Base-by-base conservation (phyloP, 306 rosid species). In the Rubus parviflorus region DNA sequence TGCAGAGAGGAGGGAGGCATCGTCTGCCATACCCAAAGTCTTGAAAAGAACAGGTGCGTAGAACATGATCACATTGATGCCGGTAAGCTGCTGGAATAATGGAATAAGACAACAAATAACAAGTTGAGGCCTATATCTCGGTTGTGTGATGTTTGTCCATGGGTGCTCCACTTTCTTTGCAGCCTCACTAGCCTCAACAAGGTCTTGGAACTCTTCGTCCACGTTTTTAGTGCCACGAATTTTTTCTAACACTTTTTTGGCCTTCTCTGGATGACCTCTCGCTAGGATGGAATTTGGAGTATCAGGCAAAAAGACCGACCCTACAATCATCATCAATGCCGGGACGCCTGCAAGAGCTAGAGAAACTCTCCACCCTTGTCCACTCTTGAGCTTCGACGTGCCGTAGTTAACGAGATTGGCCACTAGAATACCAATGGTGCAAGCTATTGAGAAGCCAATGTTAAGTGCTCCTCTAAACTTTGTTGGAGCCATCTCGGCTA, bases 401-500 rank as follows among this genome's bases (percentile, higher is more conserved):
- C 25, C 30, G 10, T 54, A 54, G 61, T 54, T 54, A n/a, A 54
- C 61, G 6, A 54, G 30, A 54, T 54, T 54, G 12, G 61, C 61
- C 25, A n/a, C 25, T 54, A 54, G 61, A 19, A 54, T 54, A 54
- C 61, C 61, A 7, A 54, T 54, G 23, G 61, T 54, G 25, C 25
- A 54, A n/a, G 61, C 61, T 81, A 82, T 82, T 8, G 84, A 85
- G 67, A 88, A 88, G 2, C 90, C 90, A 65, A 48, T 88, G 81
- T 80, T 88, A 20, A 88, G 79, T 47, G 88, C 90, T 75, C 90
- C 92, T 82, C 92, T 88, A 42, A 83, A 54, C 61, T 54, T 54
- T 54, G 61, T 11, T 6, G 61, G 61, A 54, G 61, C 61, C 61
- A 54, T 54, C 61, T 54, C 61, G 11, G 61, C 11, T 54, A 54